Evolutionary conservation across 192 early-diverging fungal species (phyloP).

Genomic region (Chytriomyces confervae): DNA sequence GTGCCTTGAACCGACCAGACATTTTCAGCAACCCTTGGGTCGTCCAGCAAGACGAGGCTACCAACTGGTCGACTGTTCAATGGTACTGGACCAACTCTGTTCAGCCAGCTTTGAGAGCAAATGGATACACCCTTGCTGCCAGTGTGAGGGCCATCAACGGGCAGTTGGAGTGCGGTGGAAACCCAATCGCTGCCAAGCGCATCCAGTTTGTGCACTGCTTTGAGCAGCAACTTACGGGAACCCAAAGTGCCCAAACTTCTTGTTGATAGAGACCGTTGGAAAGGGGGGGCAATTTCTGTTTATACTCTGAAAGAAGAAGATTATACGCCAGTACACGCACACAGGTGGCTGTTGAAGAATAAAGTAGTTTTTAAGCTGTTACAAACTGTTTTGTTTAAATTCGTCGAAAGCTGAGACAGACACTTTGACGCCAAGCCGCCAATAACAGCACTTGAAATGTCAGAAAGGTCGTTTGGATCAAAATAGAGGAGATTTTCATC

Average conservation of each 20-base stretch:
- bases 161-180: conserved; percentile 4
- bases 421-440: too few relatives aligned
- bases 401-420: too few relatives aligned
- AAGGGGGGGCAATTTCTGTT: too few relatives aligned
- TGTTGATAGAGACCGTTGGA: background rate
- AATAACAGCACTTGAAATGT: too few relatives aligned
- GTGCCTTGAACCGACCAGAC: background rate
- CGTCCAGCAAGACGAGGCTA: background rate
- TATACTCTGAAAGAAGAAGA: too few relatives aligned
- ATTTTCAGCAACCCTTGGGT: conserved; percentile 14
- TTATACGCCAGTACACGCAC: too few relatives aligned
- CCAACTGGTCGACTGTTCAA: conserved; percentile 3
- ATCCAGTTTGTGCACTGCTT: conserved; percentile 7
- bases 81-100: conserved; percentile 24
- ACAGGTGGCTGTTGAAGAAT: too few relatives aligned
- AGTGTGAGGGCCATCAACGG: conserved; percentile 19
- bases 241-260: background rate
- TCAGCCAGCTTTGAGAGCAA: background rate
- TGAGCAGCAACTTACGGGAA: conserved; percentile 4
- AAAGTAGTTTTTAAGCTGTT: too few relatives aligned
- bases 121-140: conserved; percentile 2
- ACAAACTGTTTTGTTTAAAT: too few relatives aligned
- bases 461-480: too few relatives aligned
- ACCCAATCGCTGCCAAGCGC: background rate
- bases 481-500: too few relatives aligned